Evolutionary conservation across 169 alveolate genomes (phyloP).

Genomic region (Plasmodium chabaudi): DNA sequence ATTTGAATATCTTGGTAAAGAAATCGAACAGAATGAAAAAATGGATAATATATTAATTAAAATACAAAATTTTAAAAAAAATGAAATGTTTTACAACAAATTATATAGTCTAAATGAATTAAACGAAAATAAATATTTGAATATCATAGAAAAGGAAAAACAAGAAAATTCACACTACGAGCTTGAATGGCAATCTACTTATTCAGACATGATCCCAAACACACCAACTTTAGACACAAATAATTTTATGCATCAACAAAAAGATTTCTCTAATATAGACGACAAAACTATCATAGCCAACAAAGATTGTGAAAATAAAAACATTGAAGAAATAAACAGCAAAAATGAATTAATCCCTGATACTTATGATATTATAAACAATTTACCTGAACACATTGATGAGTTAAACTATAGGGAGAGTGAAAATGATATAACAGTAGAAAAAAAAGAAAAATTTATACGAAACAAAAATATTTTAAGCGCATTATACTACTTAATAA

Average conservation of each 20-base stretch:
- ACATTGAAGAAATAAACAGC: background rate
- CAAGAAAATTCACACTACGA: slow-evolving; percentile 3
- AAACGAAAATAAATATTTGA: slow-evolving; percentile 49
- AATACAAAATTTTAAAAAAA: slow-evolving; percentile 38
- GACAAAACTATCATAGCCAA: background rate
- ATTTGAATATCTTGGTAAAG: slow-evolving; percentile 34
- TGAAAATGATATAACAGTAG: background rate
- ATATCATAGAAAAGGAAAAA: slow-evolving; percentile 50
- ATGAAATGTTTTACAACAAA: slow-evolving; percentile 24
- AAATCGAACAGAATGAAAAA: slow-evolving; percentile 31
- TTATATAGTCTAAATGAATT: slow-evolving; percentile 5
- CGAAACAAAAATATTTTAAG: slow-evolving; percentile 25
- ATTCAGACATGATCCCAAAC: background rate
- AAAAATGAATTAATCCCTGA: too few species aligned
- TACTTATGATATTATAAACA: too few species aligned
- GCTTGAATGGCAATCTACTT: background rate
- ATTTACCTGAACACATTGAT: too few species aligned
- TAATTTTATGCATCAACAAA: background rate
- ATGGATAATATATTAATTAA: slow-evolving; percentile 43
- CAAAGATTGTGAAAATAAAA: background rate
- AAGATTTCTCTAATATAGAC: background rate
- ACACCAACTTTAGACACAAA: background rate
- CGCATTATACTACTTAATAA: slow-evolving; percentile 40
- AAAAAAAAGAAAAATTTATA: slow-evolving; percentile 16
- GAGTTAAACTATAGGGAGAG: too few species aligned